Evolutionary conservation across 257 asterid species (phyloP), one percentile per base, ranked within the genome.

Genomic region (Verbena officinalis): DNA sequence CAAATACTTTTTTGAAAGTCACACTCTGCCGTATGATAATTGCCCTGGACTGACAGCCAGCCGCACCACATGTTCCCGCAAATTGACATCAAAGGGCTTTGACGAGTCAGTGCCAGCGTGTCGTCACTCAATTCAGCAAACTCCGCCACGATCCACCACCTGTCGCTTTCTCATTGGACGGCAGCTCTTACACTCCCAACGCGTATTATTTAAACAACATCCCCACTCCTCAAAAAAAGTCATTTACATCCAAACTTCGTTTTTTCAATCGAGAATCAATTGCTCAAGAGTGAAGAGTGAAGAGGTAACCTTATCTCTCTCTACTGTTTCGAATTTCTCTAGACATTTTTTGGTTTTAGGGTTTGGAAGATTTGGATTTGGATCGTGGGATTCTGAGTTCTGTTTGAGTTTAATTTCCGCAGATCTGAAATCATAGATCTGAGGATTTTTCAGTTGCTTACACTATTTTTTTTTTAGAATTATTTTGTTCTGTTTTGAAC

Each of bases 31-130:
- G n/a, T n/a, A n/a, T n/a, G n/a, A n/a, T n/a, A n/a, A n/a, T n/a
- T n/a, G n/a, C n/a, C n/a, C n/a, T n/a, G n/a, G n/a, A n/a, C n/a
- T n/a, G n/a, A n/a, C n/a, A n/a, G n/a, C n/a, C n/a, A n/a, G n/a
- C n/a, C n/a, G n/a, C n/a, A n/a, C n/a, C n/a, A n/a, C n/a, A n/a
- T n/a, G n/a, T n/a, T n/a, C n/a, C n/a, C n/a, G n/a, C n/a, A n/a
- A 17, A 13, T 46, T 27, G 57, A 36, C 44, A n/a, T n/a, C n/a
- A 74, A 64, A 33, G 72, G 69, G 61, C 62, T 59, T 75, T 75
- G 80, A 75, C 78, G 44, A 48, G 81, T 75, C 78, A 70, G 3
- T 7, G 72, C 84, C 81, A 75, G 74, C 78, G 68, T 69, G 78
- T 62, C 75, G 70, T 59, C 55, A 62, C 15, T 52, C 54, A 49